Evolutionary conservation across 441 rosid species (phyloP).

Genomic region (Viola pubescens): DNA sequence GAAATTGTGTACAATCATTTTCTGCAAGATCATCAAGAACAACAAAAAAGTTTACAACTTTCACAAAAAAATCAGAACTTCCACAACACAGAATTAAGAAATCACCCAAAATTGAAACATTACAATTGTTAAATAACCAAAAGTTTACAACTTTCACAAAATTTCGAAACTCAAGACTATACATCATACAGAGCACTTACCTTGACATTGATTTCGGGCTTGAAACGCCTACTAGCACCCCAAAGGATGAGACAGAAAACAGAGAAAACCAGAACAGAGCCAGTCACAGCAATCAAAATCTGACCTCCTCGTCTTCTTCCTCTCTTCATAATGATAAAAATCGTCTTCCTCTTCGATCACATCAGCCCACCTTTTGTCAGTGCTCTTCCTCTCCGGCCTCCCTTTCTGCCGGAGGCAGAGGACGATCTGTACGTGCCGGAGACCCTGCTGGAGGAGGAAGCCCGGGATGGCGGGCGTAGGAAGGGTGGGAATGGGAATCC

Average conservation of each 20-base stretch:
- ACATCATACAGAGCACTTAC: conserved; percentile 21
- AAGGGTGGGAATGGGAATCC: conserved; percentile 70
- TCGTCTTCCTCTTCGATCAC: conserved; percentile 61
- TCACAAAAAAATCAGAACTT: background rate
- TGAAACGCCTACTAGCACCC: conserved; percentile 77
- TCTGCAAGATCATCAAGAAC: background rate
- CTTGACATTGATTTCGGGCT: conserved; percentile 52
- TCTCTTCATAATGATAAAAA: conserved; percentile 39
- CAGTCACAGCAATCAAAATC: conserved; percentile 36
- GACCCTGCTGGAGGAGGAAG: conserved; percentile 62
- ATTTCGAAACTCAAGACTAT: background rate
- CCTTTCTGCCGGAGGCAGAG: conserved; percentile 41
- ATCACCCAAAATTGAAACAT: background rate
- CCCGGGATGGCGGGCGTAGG: conserved; percentile 55
- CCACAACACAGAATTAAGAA: too few relatives aligned
- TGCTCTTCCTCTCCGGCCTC: conserved; percentile 46
- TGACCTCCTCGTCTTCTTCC: conserved; percentile 22
- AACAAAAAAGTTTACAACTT: background rate
- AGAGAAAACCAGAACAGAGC: conserved; percentile 42
- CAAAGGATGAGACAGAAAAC: conserved; percentile 71
- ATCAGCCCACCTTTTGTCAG: conserved; percentile 26
- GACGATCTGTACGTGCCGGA: conserved; percentile 56
- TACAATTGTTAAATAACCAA: too few relatives aligned
- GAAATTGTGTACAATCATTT: conserved; percentile 20
- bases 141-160: background rate